Evolutionary conservation across 2,329 filamentous ascomycete species (phyloP).

Genomic region (Dothistroma septosporum): DNA sequence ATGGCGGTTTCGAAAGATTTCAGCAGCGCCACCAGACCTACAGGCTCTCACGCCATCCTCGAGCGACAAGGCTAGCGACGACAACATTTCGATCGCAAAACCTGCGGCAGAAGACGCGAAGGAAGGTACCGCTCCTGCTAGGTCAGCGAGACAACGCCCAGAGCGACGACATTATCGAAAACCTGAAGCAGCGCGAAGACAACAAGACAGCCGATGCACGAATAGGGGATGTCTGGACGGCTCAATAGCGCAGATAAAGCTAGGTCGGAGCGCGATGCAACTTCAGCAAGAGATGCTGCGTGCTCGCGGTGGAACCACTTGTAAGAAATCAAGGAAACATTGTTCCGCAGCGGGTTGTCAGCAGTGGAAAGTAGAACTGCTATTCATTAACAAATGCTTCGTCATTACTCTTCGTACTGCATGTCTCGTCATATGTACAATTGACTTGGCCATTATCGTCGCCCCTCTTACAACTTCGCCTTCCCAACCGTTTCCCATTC

Average conservation of each 20-base stretch:
- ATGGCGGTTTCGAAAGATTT: conserved; percentile 1
- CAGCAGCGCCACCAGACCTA: neutral
- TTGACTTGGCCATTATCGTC: too few species aligned
- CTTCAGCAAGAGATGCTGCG: too few species aligned
- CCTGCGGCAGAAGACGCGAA: neutral
- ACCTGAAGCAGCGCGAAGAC: neutral
- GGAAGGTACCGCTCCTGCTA: neutral
- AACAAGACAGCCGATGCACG: neutral
- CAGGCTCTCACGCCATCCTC: neutral
- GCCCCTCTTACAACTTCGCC: conserved; percentile 19
- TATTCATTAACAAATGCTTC: too few species aligned
- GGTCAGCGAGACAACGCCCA: neutral
- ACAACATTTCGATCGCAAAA: neutral
- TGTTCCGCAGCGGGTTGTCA: too few species aligned
- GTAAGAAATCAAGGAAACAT: too few species aligned
- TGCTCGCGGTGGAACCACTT: too few species aligned
- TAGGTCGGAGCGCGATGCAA: too few species aligned
- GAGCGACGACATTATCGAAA: neutral
- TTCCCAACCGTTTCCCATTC: conserved; percentile 32
- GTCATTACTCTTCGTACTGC: too few species aligned
- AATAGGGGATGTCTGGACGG: neutral
- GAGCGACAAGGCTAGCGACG: neutral
- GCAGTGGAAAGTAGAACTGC: too few species aligned
- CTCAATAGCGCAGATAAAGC: too few species aligned
- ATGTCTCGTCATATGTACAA: too few species aligned